Conservation (phyloP, 1,284 basidiomycete species). For the Microbotryomycetes sp. region DNA sequence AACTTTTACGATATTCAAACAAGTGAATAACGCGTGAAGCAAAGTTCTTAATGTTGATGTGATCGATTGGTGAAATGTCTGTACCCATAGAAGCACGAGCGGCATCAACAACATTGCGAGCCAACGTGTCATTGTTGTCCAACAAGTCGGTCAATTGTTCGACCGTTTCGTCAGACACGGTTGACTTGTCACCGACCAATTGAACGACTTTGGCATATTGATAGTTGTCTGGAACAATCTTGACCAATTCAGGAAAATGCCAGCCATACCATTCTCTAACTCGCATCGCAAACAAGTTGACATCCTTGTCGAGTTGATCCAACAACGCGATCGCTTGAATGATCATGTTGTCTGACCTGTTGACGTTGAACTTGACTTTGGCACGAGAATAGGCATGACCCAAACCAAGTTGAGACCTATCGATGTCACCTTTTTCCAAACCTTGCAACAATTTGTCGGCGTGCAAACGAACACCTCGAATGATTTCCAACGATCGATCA, state of each 20-base stretch:
- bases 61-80: constrained; percentile 84
- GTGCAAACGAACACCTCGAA: constrained; percentile 89
- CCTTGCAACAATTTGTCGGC: constrained; percentile 82
- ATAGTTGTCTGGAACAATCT: constrained; percentile 89
- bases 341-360: constrained; percentile 99
- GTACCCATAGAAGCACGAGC: constrained; percentile 93
- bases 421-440: constrained; percentile 81
- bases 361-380: constrained; percentile 99
- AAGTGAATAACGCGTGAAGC: constrained; percentile 90
- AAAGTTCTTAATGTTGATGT: constrained; percentile 93
- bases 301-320: constrained; percentile 99
- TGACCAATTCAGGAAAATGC: constrained; percentile 97
- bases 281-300: constrained; percentile 98
- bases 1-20: constrained; percentile 84
- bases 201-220: constrained; percentile 83
- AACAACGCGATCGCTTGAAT: constrained; percentile 98
- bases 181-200: constrained; percentile 80
- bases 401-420: constrained; percentile 89
- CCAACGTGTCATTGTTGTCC: constrained; percentile 77
- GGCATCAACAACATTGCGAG: constrained; percentile 91
- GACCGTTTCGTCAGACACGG: constrained; percentile 58
- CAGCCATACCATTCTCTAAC: constrained; percentile 99
- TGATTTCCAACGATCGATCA: constrained; percentile 78
- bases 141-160: constrained; percentile 74
- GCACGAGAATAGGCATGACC: constrained; percentile 97